These are phyloP conservation scores for Moniliophthora roreri DNA, from an alignment of 1,284 basidiomycete genomes.

Conservation along the genomic window DNA sequence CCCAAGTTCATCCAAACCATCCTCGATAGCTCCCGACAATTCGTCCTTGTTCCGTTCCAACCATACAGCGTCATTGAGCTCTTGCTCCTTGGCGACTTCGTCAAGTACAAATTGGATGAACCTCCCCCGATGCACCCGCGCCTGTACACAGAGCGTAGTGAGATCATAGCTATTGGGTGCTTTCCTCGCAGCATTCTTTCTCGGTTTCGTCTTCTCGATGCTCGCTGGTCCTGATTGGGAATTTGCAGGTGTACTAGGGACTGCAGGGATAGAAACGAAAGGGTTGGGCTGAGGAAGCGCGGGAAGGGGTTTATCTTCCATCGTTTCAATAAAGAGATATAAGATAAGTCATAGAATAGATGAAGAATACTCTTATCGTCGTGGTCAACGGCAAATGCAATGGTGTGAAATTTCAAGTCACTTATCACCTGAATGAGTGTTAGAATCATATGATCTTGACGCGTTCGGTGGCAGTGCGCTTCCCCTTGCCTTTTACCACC, in stretches of 20 bases:
- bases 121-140: slow-evolving; percentile 34
- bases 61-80: slow-evolving; percentile 15
- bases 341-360: not conserved
- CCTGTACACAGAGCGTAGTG: slow-evolving; percentile 31
- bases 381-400: too few relatives aligned
- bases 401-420: too few relatives aligned
- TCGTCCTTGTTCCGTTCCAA: slow-evolving; percentile 25
- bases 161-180: not conserved
- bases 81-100: slow-evolving; percentile 27
- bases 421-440: too few relatives aligned
- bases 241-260: not conserved
- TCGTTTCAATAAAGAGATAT: slow-evolving; percentile 4
- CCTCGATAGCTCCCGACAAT: slow-evolving; percentile 24
- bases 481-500: too few relatives aligned
- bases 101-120: slow-evolving; percentile 37
- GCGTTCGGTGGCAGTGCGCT: too few relatives aligned
- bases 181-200: not conserved
- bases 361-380: too few relatives aligned
- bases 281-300: slow-evolving; percentile 7
- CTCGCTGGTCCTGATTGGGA: too few relatives aligned
- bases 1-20: slow-evolving; percentile 36
- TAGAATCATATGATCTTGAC: too few relatives aligned
- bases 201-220: too few relatives aligned
- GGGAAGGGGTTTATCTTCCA: slow-evolving; percentile 19
- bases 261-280: not conserved